Conservation (phyloP, 1,139 yeast species). For the Zygotorulaspora mrakii region DNA sequence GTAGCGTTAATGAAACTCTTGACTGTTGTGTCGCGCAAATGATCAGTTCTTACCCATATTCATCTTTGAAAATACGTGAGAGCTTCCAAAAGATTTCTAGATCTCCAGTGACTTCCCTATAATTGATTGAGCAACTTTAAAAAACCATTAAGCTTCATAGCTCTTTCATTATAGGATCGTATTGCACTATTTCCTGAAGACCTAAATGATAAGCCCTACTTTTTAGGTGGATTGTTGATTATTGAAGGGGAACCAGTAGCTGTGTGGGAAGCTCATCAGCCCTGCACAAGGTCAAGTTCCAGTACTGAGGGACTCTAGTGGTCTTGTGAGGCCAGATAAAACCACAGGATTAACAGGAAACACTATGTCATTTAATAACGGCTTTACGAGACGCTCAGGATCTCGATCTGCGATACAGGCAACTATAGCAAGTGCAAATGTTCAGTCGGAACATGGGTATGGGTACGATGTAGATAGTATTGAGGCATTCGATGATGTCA, state of each 20-base stretch:
- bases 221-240: conserved; percentile 2
- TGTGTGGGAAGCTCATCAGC: not conserved
- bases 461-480: conserved; percentile 10
- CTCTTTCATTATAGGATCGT: not conserved
- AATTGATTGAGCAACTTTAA: not conserved
- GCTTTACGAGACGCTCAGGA: conserved; percentile 15
- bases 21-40: too few species aligned
- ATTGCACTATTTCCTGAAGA: not conserved
- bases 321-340: too few species aligned
- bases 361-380: conserved; percentile 19
- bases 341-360: too few species aligned
- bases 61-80: too few species aligned
- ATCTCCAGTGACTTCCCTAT: too few species aligned
- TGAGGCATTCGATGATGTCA: conserved; percentile 14
- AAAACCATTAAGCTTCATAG: not conserved
- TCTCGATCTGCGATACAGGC: conserved; percentile 25
- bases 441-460: conserved; percentile 8
- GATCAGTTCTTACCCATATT: too few species aligned
- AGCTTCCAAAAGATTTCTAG: too few species aligned
- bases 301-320: too few species aligned
- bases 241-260: conserved; percentile 2
- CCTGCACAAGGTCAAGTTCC: too few species aligned
- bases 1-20: too few species aligned
- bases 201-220: conserved; percentile 4
- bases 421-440: conserved; percentile 15